Conservation (phyloP, 129 eudicot genomes). For the Apium graveolens region DNA sequence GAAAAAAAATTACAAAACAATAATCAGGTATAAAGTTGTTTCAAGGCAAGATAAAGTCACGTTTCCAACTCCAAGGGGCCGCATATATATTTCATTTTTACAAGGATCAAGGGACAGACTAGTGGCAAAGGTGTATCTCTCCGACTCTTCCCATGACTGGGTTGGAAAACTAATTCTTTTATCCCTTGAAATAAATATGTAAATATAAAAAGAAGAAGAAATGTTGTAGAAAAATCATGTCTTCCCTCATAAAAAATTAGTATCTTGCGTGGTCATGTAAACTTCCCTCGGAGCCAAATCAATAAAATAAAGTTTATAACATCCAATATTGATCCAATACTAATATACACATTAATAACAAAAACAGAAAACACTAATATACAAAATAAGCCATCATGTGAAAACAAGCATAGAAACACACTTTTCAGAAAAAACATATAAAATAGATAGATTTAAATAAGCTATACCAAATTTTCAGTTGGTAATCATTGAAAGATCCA, state of each 20-base stretch:
- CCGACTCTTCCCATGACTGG: background rate
- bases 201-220: no score
- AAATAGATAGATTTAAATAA: background rate
- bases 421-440: background rate
- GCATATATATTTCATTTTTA: background rate
- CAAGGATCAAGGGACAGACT: background rate
- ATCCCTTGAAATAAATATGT: background rate
- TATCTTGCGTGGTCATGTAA: no score
- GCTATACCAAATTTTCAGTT: conserved; percentile 37
- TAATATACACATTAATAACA: background rate
- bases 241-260: background rate
- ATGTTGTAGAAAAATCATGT: background rate
- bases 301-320: background rate
- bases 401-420: background rate
- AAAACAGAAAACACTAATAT: background rate
- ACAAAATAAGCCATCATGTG: background rate
- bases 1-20: background rate
- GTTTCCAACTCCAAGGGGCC: background rate
- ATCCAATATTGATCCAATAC: background rate
- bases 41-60: background rate
- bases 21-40: background rate
- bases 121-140: background rate
- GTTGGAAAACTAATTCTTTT: background rate
- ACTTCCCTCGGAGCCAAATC: background rate
- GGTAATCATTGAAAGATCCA: conserved; percentile 35